These are phyloP conservation scores for Salix arbutifolia DNA, from an alignment of 345 rosid genomes.

Conservation along the genomic window DNA sequence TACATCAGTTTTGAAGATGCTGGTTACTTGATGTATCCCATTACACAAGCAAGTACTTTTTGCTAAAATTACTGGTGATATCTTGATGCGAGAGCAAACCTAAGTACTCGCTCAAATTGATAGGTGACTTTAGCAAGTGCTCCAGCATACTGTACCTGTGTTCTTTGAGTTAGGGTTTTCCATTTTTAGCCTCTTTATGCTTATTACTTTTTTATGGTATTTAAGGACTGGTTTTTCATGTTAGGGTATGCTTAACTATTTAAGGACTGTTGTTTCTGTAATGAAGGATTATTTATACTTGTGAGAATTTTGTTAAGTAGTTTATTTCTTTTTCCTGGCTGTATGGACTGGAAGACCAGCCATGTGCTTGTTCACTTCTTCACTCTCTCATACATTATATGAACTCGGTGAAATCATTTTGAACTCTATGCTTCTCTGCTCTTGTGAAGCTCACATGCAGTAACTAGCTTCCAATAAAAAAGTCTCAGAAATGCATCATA, in stretches of 20 bases:
- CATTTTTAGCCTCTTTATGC: neutral
- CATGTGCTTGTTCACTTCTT: neutral
- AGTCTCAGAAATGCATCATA: neutral
- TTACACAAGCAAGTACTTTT: neutral
- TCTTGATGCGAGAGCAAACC: neutral
- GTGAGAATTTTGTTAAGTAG: too few relatives aligned
- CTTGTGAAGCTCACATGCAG: neutral
- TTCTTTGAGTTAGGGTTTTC: neutral
- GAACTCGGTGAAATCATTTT: neutral
- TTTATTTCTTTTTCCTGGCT: too few relatives aligned
- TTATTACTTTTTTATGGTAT: neutral
- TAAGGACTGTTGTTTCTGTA: neutral
- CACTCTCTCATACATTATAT: neutral
- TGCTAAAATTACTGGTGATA: neutral
- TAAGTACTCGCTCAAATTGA: neutral
- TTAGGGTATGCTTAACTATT: neutral
- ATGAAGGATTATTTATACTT: neutral
- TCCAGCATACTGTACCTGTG: neutral
- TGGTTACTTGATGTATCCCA: neutral
- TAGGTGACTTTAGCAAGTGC: neutral
- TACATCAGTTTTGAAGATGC: neutral
- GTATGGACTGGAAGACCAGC: neutral
- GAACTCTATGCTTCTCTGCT: neutral
- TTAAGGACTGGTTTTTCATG: neutral
- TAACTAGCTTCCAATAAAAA: neutral